These are phyloP conservation scores for Mortierella alpina DNA, from an alignment of 192 early-diverging fungal genomes.

Conservation along the genomic window DNA sequence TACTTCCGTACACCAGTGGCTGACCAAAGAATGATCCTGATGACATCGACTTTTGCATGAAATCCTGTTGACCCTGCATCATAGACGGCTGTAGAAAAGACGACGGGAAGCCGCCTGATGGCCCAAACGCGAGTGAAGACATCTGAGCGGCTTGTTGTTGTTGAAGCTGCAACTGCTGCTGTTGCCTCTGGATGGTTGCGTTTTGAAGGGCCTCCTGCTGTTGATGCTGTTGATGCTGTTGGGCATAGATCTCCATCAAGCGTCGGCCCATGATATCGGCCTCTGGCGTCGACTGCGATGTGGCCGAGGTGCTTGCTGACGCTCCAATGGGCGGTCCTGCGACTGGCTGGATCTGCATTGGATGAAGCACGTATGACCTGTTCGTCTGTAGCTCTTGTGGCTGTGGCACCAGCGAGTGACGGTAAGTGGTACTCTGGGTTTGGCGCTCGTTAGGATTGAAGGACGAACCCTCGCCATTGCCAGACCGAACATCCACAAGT, in stretches of 20 bases:
- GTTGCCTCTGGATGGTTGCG: slow-evolving; percentile 43
- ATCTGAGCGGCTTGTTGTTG: slow-evolving; percentile 32
- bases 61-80: slow-evolving; percentile 7
- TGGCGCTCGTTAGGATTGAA: not conserved
- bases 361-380: slow-evolving; percentile 41
- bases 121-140: slow-evolving; percentile 42
- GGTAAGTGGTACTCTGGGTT: slow-evolving; percentile 9
- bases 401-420: slow-evolving; percentile 25
- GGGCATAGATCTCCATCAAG: slow-evolving; percentile 20
- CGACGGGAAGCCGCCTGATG: slow-evolving; percentile 13
- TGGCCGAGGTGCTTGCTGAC: too few species aligned
- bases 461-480: too few species aligned
- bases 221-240: slow-evolving; percentile 15
- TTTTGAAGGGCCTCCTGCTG: slow-evolving; percentile 36
- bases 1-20: slow-evolving; percentile 46
- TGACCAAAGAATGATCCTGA: slow-evolving; percentile 13
- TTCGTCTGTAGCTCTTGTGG: slow-evolving; percentile 25
- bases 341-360: slow-evolving; percentile 39
- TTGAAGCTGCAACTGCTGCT: slow-evolving; percentile 30
- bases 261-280: slow-evolving; percentile 5
- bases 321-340: not conserved
- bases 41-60: not conserved
- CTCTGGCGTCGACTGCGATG: too few species aligned
- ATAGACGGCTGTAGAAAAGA: slow-evolving; percentile 13
- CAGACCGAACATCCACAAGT: too few species aligned